phyloP scores from a whole-genome alignment of 2,329 filamentous ascomycete genomes.

The Paecilomyces fulvus region DNA sequence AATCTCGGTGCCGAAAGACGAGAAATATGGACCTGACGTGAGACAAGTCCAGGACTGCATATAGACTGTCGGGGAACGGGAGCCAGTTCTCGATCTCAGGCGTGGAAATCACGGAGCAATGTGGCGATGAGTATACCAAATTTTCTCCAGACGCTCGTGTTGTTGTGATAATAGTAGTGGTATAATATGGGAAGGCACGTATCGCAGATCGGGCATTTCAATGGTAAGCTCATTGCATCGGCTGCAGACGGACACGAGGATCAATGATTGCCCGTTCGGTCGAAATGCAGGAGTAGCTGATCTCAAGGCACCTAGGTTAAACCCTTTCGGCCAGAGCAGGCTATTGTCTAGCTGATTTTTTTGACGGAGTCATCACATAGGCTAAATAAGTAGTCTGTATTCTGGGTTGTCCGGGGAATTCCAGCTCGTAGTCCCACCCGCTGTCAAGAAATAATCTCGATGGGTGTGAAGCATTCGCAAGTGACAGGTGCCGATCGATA shows the following conservation, averaged over 20 bases:
- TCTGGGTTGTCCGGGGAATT: neutral
- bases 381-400: neutral
- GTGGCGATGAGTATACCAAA: neutral
- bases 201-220: neutral
- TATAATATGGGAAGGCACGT: neutral
- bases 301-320: neutral
- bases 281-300: neutral
- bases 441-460: neutral
- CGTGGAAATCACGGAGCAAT: neutral
- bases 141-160: neutral
- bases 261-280: neutral
- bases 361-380: neutral
- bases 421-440: neutral
- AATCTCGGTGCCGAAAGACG: neutral
- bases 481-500: neutral
- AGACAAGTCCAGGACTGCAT: neutral
- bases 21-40: neutral
- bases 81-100: neutral
- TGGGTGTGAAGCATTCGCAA: neutral
- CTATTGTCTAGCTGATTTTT: neutral
- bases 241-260: neutral
- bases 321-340: neutral
- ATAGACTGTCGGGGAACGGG: neutral
- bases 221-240: neutral
- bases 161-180: neutral